These are phyloP conservation scores for Venturia oleaginea DNA, from an alignment of 2,329 filamentous ascomycete species.

Conservation along the genomic window DNA sequence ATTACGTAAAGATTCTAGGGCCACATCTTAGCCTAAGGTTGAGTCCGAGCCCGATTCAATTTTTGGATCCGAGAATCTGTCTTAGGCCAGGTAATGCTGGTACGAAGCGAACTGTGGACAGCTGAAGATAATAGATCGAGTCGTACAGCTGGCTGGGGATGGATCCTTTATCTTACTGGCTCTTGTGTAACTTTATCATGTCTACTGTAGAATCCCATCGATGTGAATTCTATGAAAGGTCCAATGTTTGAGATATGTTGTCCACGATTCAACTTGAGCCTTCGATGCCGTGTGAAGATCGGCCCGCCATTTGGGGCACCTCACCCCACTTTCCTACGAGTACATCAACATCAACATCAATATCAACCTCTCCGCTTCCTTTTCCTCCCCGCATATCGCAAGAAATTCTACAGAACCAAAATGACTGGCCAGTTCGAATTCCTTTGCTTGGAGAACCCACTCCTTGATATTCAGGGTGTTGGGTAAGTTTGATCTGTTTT, in stretches of 20 bases:
- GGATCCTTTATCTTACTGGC: background rate
- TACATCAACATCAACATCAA: background rate
- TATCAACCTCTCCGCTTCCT: background rate
- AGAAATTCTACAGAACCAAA: background rate
- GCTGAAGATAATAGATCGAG: background rate
- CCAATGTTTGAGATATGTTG: background rate
- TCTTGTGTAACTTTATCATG: background rate
- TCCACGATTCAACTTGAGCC: background rate
- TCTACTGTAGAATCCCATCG: background rate
- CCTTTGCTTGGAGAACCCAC: conserved; percentile 91
- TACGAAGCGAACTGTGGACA: background rate
- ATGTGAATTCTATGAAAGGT: background rate
- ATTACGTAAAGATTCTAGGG: too few species aligned
- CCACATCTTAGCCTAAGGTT: too few species aligned
- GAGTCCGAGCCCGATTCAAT: too few species aligned
- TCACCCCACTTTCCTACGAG: background rate
- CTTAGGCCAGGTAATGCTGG: too few species aligned
- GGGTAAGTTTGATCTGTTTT: conserved; percentile 38
- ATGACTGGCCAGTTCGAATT: conserved; percentile 57
- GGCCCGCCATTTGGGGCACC: background rate
- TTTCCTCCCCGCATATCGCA: background rate
- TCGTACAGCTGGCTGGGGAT: too few species aligned
- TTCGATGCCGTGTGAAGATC: background rate
- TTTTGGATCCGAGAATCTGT: too few species aligned
- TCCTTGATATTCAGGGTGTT: conserved; percentile 89